A percentile compares a stretch with the other conserved stretches of the same genome.
Evolutionary conservation across 2,329 filamentous ascomycete genomes (phyloP).

Genomic region (Cytospora mali): DNA sequence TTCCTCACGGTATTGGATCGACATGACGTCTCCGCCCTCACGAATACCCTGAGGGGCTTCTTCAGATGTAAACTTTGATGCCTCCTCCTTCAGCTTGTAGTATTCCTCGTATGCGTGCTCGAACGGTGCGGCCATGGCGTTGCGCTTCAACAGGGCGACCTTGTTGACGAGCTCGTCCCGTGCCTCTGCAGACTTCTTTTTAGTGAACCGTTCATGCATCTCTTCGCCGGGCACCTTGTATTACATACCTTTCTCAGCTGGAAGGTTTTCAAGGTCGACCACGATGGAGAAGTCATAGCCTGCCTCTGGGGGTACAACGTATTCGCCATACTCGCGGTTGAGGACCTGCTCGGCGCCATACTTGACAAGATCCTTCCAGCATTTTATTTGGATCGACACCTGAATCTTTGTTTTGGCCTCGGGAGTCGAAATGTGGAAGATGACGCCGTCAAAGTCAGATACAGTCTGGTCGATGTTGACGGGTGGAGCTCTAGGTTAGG

Average conservation of each 20-base stretch:
- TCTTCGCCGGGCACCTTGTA: background rate
- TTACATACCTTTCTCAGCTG: conserved; percentile 71
- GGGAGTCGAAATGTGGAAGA: conserved; percentile 96
- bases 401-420: conserved; percentile 92
- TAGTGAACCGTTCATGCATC: conserved; percentile 1
- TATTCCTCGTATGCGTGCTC: conserved; percentile 96
- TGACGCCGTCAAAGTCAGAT: conserved; percentile 98
- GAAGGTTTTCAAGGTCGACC: conserved; percentile 86
- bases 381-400: conserved; percentile 92
- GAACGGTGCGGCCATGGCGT: conserved; percentile 98
- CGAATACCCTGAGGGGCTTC: conserved; percentile 86
- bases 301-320: conserved; percentile 82
- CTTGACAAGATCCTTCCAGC: conserved; percentile 86
- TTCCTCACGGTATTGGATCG: conserved; percentile 97
- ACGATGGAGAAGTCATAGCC: conserved; percentile 96
- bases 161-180: conserved; percentile 84
- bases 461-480: conserved; percentile 95
- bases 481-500: conserved; percentile 69
- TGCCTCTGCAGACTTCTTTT: conserved; percentile 58
- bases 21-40: conserved; percentile 91
- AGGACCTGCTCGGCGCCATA: conserved; percentile 93
- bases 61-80: conserved; percentile 90
- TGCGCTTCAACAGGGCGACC: conserved; percentile 91
- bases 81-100: conserved; percentile 81
- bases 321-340: conserved; percentile 90